phyloP scores from a whole-genome alignment of 2,329 filamentous ascomycete species.

The Biscogniauxia mediterranea region DNA sequence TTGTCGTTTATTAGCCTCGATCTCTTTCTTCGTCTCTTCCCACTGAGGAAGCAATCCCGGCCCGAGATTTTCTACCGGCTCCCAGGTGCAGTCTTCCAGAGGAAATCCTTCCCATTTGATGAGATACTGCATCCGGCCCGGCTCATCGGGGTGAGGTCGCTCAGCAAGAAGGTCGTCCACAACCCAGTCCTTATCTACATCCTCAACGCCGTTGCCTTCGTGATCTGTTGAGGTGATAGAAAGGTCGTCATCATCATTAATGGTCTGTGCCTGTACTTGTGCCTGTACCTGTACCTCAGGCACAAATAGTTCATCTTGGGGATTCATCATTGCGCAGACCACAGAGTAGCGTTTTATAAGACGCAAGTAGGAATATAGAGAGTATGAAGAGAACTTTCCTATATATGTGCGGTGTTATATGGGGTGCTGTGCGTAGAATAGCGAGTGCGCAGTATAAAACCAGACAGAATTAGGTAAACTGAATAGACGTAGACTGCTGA shows the following conservation, averaged over 20 bases:
- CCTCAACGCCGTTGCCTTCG: slow-evolving; percentile 23
- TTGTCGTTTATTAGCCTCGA: slow-evolving; percentile 31
- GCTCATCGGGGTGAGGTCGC: slow-evolving; percentile 25
- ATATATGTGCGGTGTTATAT: background rate
- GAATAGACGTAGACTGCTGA: no score
- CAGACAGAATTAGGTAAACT: background rate
- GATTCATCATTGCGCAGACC: slow-evolving; percentile 11
- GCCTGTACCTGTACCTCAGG: slow-evolving; percentile 10
- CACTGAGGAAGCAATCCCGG: slow-evolving; percentile 41
- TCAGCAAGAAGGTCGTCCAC: slow-evolving; percentile 56
- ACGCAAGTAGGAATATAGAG: no score
- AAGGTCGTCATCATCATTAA: slow-evolving; percentile 47
- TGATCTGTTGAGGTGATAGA: slow-evolving; percentile 54
- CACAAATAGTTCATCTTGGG: slow-evolving; percentile 5
- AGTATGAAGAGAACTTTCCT: no score
- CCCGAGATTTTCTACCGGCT: slow-evolving; percentile 45
- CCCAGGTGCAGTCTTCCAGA: slow-evolving; percentile 56
- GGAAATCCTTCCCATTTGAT: slow-evolving; percentile 64
- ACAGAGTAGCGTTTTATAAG: no score
- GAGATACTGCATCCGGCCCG: slow-evolving; percentile 48
- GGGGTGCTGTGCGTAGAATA: background rate
- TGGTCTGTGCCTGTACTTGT: no score
- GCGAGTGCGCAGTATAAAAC: background rate
- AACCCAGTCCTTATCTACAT: slow-evolving; percentile 47
- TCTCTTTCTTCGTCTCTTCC: slow-evolving; percentile 40